phyloP scores from a whole-genome alignment of 2,329 filamentous ascomycete species.

The Metarhizium sp. region DNA sequence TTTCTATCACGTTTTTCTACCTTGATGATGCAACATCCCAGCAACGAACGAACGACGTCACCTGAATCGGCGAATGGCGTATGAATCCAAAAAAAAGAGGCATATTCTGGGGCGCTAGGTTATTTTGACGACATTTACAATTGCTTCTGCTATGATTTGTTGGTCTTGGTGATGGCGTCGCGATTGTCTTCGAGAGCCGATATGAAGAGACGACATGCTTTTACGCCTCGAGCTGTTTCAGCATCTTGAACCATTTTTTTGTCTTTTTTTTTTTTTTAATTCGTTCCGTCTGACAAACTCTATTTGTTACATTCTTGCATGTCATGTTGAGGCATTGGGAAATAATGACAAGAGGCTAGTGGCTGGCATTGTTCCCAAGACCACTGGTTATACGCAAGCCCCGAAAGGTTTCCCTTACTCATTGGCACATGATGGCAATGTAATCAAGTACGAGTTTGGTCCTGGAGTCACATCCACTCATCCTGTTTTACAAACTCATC shows the following conservation, averaged over 20 bases:
- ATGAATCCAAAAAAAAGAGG: slow-evolving; percentile 24
- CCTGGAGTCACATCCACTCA: neutral
- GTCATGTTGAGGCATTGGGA: neutral
- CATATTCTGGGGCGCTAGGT: slow-evolving; percentile 28
- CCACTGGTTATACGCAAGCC: neutral
- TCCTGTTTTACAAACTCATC: neutral
- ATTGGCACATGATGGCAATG: neutral
- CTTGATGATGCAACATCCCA: slow-evolving; percentile 24
- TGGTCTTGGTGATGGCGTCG: slow-evolving; percentile 10
- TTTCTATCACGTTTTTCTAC: slow-evolving; percentile 12
- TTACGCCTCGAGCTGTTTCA: neutral
- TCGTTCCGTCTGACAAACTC: neutral
- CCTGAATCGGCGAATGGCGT: slow-evolving; percentile 30
- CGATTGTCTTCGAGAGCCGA: slow-evolving; percentile 10
- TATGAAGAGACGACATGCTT: slow-evolving; percentile 4
- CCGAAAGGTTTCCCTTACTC: neutral
- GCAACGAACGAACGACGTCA: slow-evolving; percentile 22
- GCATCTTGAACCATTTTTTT: slow-evolving; percentile 2
- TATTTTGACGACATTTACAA: slow-evolving; percentile 23
- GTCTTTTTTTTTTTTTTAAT: neutral
- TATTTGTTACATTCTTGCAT: neutral
- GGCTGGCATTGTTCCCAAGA: neutral
- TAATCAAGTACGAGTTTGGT: neutral
- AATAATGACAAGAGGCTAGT: neutral
- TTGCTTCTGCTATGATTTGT: slow-evolving; percentile 7